A percentile compares a stretch with the other conserved stretches of the same genome.
phyloP scores from a whole-genome alignment of 495 filamentous ascomycete genomes.

The Neurospora cerealis region DNA sequence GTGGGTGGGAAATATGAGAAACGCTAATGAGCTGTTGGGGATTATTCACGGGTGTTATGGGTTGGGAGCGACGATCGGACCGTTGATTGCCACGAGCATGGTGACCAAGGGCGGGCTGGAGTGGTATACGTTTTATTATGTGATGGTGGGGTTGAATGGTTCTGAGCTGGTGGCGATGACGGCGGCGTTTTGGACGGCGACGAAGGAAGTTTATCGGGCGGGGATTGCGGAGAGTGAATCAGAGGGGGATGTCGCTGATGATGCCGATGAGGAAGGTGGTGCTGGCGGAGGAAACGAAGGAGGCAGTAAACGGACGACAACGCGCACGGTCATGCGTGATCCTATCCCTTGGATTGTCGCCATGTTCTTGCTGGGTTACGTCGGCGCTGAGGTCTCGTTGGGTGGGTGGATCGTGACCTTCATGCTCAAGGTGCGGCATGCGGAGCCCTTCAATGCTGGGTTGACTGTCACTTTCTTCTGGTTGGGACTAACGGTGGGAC shows the following conservation, averaged over 20 bases:
- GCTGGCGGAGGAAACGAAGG: constrained; percentile 11
- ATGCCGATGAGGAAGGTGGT: constrained; percentile 12
- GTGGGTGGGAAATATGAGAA: constrained; percentile 67
- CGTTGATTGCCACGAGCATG: constrained; percentile 67
- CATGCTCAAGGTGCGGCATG: constrained; percentile 65
- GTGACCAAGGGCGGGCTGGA: constrained; percentile 44
- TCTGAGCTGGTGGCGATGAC: constrained; percentile 47
- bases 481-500: constrained; percentile 68
- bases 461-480: constrained; percentile 80
- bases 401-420: constrained; percentile 88
- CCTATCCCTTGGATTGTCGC: constrained; percentile 66
- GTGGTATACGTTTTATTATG: constrained; percentile 60
- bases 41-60: constrained; percentile 68
- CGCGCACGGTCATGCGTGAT: constrained; percentile 21
- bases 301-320: constrained; percentile 16
- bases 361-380: constrained; percentile 68
- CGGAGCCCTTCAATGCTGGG: constrained; percentile 59
- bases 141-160: constrained; percentile 52
- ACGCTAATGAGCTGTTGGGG: constrained; percentile 60
- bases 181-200: constrained; percentile 58
- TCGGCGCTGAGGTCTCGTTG: constrained; percentile 76
- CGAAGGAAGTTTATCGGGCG: constrained; percentile 50
- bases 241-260: neutral
- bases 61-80: constrained; percentile 62
- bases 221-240: neutral